Evolutionary conservation across 768 basidiomycete species (phyloP), one percentile per base, ranked within the genome.

Genomic region (Leucosporidium creatinivorum): DNA sequence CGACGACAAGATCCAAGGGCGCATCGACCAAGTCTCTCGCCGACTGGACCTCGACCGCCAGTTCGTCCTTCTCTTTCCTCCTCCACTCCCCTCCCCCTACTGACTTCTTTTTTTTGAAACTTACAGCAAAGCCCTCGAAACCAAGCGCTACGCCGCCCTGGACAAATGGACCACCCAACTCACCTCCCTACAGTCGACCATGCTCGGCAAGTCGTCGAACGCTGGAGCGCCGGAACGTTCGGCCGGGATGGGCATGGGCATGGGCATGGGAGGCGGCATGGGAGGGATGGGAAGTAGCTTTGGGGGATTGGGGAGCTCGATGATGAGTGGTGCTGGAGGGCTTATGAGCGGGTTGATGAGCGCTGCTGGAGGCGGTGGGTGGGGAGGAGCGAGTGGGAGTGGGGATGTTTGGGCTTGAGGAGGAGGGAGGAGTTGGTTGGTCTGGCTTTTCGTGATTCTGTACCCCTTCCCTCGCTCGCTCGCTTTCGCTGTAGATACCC

Each of bases 1-100:
- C 30, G 96, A 99, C 77, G 91, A 91, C n/a, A 94, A 91, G 77
- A 91, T 99, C 17, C 90, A 94, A 73, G 96, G 96, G 17, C 84
- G 87, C 71, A 97, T 99, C 75, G 94, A 99, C 79, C 96, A 99
- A 80, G 92, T 96, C 49, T 86, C 89, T 48, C 93, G 93, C 84
- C 82, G 91, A 62, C 82, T 99, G 21, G 91, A 98, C 75, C 82
- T 99, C 36, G 70, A 72, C 48, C 58, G 26, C 55, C 50, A 63
- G 61, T 66, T 57, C 57, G 73, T 75, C 39, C 15, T 10, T 48
- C 65, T 57, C 31, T 51, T 63, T 17, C 26, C 67, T 57, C 61
- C 48, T 3, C 55, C 44, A 51, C 39, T 39, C 28, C 7, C 63
- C 23, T 61, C 31, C 28, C 12, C 50, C 48, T 28, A 25, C 44